phyloP scores from a whole-genome alignment of 1,284 basidiomycete genomes.

The Exobasidium cylindrosporum region DNA sequence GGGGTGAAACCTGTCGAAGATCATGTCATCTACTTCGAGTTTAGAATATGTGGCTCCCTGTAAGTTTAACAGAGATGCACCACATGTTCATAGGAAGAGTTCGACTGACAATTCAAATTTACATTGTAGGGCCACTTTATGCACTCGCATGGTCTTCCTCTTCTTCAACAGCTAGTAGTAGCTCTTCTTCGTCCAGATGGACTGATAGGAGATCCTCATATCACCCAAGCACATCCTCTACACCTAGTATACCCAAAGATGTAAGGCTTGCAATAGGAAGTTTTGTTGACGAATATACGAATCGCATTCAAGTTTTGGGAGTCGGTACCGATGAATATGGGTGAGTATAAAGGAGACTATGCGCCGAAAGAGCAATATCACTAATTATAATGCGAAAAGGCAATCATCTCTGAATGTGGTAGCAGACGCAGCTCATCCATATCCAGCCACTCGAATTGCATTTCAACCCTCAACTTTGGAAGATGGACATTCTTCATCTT shows the following conservation, averaged over 20 bases:
- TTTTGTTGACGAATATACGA: conserved; percentile 51
- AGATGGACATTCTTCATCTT: conserved; percentile 14
- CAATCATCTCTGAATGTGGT: conserved; percentile 29
- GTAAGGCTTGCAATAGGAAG: conserved; percentile 49
- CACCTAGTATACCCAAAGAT: conserved; percentile 28
- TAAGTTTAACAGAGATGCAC: conserved; percentile 19
- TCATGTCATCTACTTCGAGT: conserved; percentile 16
- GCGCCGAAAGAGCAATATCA: neutral
- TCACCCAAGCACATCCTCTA: neutral
- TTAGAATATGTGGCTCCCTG: conserved; percentile 34
- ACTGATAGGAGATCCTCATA: neutral
- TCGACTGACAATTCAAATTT: neutral
- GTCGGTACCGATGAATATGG: conserved; percentile 28
- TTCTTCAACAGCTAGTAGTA: neutral
- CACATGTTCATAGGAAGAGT: too few species aligned
- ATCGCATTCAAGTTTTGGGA: conserved; percentile 52
- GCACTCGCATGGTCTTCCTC: conserved; percentile 9
- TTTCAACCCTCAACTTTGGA: conserved; percentile 50
- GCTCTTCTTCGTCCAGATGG: conserved; percentile 1
- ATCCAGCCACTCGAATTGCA: conserved; percentile 50
- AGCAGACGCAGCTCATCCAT: conserved; percentile 51
- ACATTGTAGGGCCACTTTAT: conserved; percentile 7
- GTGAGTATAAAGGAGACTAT: conserved; percentile 9
- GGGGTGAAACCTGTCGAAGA: neutral
- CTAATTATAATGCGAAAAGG: conserved; percentile 2